phyloP scores from a whole-genome alignment of 805 yeast species.

The Nakazawaea holstii region DNA sequence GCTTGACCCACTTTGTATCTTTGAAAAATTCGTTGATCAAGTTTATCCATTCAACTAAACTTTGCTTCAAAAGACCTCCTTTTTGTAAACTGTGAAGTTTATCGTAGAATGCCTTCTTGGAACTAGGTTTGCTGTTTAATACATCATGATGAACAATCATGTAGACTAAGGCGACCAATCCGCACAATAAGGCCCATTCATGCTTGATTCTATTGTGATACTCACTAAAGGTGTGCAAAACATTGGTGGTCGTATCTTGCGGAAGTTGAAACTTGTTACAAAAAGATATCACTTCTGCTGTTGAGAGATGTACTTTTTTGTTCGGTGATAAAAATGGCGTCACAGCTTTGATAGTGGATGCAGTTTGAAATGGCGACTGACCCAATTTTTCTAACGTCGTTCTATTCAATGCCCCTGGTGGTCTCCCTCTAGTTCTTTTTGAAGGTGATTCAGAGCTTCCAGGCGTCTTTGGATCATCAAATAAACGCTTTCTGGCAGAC shows the following conservation, averaged over 20 bases:
- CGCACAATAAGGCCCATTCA: conserved; percentile 69
- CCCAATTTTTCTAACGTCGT: conserved; percentile 24
- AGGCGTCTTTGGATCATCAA: conserved; percentile 2
- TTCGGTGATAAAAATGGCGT: conserved; percentile 19
- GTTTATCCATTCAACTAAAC: conserved; percentile 46
- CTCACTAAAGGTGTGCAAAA: conserved; percentile 44
- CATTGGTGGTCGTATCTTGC: conserved; percentile 38
- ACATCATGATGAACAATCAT: conserved; percentile 45
- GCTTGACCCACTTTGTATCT: conserved; percentile 58
- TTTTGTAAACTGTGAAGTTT: conserved; percentile 47
- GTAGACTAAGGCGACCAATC: conserved; percentile 56
- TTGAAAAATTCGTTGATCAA: conserved; percentile 49
- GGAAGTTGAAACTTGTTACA: conserved; percentile 66
- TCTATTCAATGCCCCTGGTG: conserved; percentile 16
- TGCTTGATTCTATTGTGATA: conserved; percentile 50
- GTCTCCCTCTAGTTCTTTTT: conserved; percentile 17
- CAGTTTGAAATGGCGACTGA: conserved; percentile 5
- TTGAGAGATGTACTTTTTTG: conserved; percentile 28
- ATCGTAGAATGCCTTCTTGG: conserved; percentile 40
- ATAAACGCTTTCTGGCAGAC: conserved; percentile 4
- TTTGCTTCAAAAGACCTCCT: conserved; percentile 46
- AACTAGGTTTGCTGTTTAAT: conserved; percentile 41
- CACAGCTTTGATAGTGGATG: not conserved
- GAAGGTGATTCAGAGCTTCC: conserved; percentile 4
- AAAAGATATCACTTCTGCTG: conserved; percentile 37